phyloP scores from a whole-genome alignment of 345 rosid genomes.

The Erysimum cheiranthoides region DNA sequence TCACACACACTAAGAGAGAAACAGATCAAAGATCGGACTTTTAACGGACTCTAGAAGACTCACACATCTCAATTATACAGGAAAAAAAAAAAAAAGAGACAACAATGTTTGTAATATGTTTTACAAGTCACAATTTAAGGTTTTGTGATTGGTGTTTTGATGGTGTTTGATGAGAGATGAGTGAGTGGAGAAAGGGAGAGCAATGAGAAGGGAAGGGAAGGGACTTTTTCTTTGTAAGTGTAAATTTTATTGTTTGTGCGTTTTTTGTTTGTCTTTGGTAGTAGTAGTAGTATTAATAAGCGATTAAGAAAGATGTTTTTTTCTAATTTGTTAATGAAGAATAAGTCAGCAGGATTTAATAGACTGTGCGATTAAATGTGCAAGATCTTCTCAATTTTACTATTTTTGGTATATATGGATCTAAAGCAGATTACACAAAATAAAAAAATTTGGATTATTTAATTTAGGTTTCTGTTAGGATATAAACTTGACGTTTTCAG shows the following conservation, averaged over 20 bases:
- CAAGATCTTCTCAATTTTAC: conserved; percentile 8
- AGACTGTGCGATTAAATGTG: background rate
- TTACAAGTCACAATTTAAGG: background rate
- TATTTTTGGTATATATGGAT: background rate
- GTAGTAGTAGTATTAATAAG: background rate
- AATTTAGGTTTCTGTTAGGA: background rate
- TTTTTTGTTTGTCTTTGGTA: background rate
- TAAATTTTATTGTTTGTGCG: background rate
- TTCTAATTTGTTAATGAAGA: background rate
- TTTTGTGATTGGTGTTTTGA: background rate
- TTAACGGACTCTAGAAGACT: background rate
- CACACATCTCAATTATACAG: background rate
- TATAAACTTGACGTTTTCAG: background rate
- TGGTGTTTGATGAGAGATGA: background rate
- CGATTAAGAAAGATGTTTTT: background rate
- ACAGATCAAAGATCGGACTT: conserved; percentile 3
- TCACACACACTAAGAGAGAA: background rate
- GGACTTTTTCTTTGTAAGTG: background rate
- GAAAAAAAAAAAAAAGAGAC: background rate
- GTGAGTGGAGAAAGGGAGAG: conserved; percentile 1
- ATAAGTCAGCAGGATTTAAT: conserved; percentile 3
- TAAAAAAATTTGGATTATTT: background rate
- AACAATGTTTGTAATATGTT: background rate
- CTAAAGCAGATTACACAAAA: conserved; percentile 2
- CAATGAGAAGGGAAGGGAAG: conserved; percentile 11